Evolutionary conservation across 768 basidiomycete species (phyloP).

Genomic region (Scleroderma bovista): DNA sequence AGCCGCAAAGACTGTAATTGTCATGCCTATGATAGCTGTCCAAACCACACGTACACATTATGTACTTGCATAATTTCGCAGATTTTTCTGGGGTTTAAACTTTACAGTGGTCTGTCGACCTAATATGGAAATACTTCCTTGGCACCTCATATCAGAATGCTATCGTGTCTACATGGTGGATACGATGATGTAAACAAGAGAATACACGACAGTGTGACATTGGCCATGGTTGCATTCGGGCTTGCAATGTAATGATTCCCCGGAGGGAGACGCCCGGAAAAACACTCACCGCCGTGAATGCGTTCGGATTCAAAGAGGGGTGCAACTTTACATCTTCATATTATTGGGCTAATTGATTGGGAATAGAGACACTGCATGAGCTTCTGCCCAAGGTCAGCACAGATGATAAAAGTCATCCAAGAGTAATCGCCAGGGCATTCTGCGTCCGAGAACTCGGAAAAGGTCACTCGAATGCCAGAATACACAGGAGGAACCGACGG

Average conservation of each 20-base stretch:
- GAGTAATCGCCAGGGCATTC: not conserved
- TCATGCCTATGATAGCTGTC: too few species aligned
- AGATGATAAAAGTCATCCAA: not conserved
- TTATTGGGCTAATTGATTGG: slow-evolving; percentile 6
- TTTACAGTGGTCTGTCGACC: too few species aligned
- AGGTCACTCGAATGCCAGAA: not conserved
- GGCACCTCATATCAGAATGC: too few species aligned
- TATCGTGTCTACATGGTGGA: too few species aligned
- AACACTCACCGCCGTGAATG: not conserved
- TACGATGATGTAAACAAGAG: too few species aligned
- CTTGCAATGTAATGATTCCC: slow-evolving; percentile 36
- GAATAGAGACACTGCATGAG: too few species aligned
- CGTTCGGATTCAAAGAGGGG: slow-evolving; percentile 26
- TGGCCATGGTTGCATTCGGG: slow-evolving; percentile 29
- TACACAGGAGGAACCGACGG: not conserved
- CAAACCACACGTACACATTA: too few species aligned
- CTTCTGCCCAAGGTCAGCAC: too few species aligned
- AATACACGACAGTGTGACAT: slow-evolving; percentile 33
- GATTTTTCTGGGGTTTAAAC: too few species aligned
- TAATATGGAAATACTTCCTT: too few species aligned
- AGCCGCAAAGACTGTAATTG: too few species aligned
- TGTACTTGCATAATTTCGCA: too few species aligned
- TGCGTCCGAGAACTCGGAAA: not conserved
- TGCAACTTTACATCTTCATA: slow-evolving; percentile 32
- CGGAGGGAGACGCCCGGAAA: slow-evolving; percentile 6